Base-by-base conservation (phyloP, 352 stramenopile species). In the Globisporangium lucens region DNA sequence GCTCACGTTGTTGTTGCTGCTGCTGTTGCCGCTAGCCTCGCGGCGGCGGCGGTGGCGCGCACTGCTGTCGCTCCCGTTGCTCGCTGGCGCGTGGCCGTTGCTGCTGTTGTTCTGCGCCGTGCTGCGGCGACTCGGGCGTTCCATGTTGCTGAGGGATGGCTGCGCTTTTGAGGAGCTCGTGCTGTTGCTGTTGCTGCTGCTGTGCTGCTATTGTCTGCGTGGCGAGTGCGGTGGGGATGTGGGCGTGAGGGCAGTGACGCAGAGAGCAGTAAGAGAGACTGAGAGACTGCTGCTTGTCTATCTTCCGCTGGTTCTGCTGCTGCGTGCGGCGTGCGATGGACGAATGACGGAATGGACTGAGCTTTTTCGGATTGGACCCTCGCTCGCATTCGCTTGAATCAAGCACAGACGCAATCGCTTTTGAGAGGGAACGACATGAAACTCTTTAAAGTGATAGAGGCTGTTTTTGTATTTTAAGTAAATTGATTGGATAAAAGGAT, bases 111-210 rank as follows among this genome's bases (percentile, higher is more conserved):
- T 75, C 60, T 62, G 67, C 15, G 67, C 65, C 12, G 67, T 66
- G 58, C 74, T 81, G 62, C 78, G 79, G 61, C 83, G 81, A 49
- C 72, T 91, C 29, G 78, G 68, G 33, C 81, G 80, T 65, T 90
- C 74, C 80, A 87, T 89, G 12, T 20, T 46, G n/a, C 30, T 56
- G 10, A 24, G 24, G 24, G 20, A 10, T 61, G 56, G 2, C 20
- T 47, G 33, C 52, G 20, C 33, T 20, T 49, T 49, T 10, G 4
- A 36, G 27, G 9, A 24, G 24, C 24, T 24, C 24, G 24, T 24
- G 24, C 24, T 33, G 30, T 30, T 10, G n/a, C 30, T 5, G n/a
- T 3, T 36, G 15, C 15, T 38, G 53, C 10, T n/a, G 17, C 12
- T 46, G 30, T 13, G 13, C 29, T 43, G 30, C 36, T 33, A 15